These are phyloP conservation scores for Pythium phragmiticola DNA, from an alignment of 352 stramenopile genomes.

Conservation along the genomic window DNA sequence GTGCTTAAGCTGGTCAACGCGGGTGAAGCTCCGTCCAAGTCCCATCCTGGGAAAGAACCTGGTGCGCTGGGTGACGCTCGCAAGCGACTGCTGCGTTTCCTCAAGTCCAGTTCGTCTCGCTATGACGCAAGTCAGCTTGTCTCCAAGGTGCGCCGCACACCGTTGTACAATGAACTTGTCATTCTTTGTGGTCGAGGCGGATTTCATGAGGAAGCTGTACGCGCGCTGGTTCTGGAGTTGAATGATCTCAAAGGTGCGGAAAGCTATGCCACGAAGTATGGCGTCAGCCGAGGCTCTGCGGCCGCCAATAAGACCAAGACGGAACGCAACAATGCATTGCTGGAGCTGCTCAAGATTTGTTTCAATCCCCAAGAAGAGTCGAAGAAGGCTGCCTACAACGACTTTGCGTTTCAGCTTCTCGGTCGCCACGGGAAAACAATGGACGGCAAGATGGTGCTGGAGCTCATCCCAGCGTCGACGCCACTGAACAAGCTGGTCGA, in stretches of 20 bases:
- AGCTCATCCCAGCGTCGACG: conserved; percentile 65
- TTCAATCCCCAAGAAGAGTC: conserved; percentile 78
- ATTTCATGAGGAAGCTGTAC: conserved; percentile 77
- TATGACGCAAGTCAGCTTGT: conserved; percentile 76
- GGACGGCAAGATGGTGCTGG: conserved; percentile 64
- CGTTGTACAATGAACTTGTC: conserved; percentile 83
- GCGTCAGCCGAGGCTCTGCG: conserved; percentile 27
- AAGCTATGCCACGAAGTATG: conserved; percentile 84
- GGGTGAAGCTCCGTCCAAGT: conserved; percentile 80
- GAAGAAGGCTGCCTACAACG: conserved; percentile 75
- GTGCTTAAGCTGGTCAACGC: conserved; percentile 68
- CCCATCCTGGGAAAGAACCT: conserved; percentile 72
- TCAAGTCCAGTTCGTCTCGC: conserved; percentile 72
- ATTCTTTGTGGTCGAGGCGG: conserved; percentile 80
- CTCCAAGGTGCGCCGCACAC: conserved; percentile 71
- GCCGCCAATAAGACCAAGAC: conserved; percentile 47
- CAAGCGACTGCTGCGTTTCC: conserved; percentile 77
- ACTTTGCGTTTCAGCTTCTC: conserved; percentile 80
- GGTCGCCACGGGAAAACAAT: conserved; percentile 76
- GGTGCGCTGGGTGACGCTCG: conserved; percentile 69
- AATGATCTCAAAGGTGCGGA: conserved; percentile 82
- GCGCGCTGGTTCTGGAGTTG: conserved; percentile 70
- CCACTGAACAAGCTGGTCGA: conserved; percentile 80
- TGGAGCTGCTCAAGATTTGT: conserved; percentile 78
- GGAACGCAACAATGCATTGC: conserved; percentile 67